phyloP scores from a whole-genome alignment of 768 basidiomycete species.

The Kwoniella shandongensis region DNA sequence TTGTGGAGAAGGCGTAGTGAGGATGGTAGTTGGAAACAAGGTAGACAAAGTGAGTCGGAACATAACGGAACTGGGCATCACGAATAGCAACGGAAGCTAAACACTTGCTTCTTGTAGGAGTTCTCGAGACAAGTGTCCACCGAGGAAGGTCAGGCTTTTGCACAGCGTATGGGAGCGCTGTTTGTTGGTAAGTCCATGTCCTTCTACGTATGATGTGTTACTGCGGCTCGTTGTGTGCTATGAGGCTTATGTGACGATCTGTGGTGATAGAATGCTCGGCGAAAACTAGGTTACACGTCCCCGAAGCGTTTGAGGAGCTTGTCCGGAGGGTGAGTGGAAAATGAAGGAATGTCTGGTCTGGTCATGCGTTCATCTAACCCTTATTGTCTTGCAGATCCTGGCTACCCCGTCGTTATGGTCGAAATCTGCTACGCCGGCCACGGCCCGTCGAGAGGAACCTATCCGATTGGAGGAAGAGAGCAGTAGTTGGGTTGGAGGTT shows the following conservation, averaged over 20 bases:
- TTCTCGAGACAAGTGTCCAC: constrained; percentile 83
- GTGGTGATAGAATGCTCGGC: constrained; percentile 70
- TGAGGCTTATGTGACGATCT: not conserved
- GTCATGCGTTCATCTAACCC: not conserved
- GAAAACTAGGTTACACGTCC: constrained; percentile 82
- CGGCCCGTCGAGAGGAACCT: not conserved
- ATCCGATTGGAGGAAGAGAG: constrained; percentile 12
- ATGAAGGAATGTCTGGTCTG: not conserved
- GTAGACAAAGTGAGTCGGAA: constrained; percentile 70
- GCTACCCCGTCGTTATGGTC: constrained; percentile 79
- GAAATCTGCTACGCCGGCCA: constrained; percentile 5
- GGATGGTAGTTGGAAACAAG: constrained; percentile 89
- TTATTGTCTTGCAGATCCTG: constrained; percentile 54
- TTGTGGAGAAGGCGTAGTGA: constrained; percentile 77
- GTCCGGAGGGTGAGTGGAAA: constrained; percentile 66
- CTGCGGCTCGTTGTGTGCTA: not conserved
- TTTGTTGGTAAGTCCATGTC: constrained; percentile 61
- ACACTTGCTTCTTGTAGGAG: constrained; percentile 60
- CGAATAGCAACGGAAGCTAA: not conserved
- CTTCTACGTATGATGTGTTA: too few relatives aligned
- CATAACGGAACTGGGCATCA: not conserved
- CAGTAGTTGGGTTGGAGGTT: constrained; percentile 10
- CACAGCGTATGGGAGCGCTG: constrained; percentile 72
- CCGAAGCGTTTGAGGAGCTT: constrained; percentile 71
- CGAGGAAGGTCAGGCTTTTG: constrained; percentile 75